Conservation (phyloP, 495 filamentous ascomycete species). For the Neurospora sp. region DNA sequence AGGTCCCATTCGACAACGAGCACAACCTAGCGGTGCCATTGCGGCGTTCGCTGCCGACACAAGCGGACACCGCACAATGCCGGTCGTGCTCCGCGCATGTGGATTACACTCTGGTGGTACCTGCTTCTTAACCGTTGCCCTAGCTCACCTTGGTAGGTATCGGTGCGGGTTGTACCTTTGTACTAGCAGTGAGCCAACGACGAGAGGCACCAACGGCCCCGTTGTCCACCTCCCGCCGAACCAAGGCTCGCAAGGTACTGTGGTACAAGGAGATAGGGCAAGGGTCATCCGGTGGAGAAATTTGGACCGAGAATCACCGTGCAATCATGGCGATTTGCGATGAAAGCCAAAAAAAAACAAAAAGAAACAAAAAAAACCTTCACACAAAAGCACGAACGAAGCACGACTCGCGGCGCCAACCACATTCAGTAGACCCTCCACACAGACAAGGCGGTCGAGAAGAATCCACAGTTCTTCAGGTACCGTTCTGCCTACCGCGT, state of each 20-base stretch:
- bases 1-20: background rate
- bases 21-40: background rate
- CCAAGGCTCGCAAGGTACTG: background rate
- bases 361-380: background rate
- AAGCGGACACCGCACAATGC: background rate
- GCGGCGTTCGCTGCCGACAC: background rate
- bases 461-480: background rate
- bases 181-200: background rate
- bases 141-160: background rate
- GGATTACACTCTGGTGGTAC: background rate
- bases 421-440: background rate
- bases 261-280: background rate
- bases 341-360: background rate
- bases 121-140: background rate
- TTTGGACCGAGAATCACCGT: background rate
- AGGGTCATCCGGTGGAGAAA: background rate
- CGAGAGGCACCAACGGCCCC: background rate
- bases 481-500: background rate
- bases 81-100: background rate
- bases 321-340: background rate
- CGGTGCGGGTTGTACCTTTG: background rate
- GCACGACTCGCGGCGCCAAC: constrained; percentile 5
- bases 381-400: background rate
- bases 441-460: background rate
- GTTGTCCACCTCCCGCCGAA: background rate